These are phyloP conservation scores for Colletotrichum lindemuthianum DNA, from an alignment of 2,329 filamentous ascomycete genomes.

Conservation along the genomic window DNA sequence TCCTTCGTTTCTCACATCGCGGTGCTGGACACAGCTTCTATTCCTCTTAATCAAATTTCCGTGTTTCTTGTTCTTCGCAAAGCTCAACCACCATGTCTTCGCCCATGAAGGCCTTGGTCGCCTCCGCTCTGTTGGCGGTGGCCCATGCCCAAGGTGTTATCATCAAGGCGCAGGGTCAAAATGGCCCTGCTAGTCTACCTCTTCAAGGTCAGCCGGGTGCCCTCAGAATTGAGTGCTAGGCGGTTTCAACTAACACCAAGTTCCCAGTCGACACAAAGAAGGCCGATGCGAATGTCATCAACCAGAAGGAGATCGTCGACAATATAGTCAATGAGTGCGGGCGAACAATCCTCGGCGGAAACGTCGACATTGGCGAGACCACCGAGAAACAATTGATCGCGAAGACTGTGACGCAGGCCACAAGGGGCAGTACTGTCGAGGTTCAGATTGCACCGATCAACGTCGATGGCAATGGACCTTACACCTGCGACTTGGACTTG, in stretches of 20 bases:
- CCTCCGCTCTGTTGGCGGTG: constrained; percentile 47
- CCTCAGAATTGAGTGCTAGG: too few species aligned
- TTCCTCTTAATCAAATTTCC: constrained; percentile 14
- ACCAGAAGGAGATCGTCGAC: constrained; percentile 61
- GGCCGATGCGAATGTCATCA: constrained; percentile 71
- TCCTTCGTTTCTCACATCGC: constrained; percentile 18
- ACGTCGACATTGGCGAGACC: constrained; percentile 69
- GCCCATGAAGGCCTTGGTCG: constrained; percentile 44
- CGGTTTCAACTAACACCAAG: constrained; percentile 56
- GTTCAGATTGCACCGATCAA: constrained; percentile 65
- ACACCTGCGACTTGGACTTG: constrained; percentile 62
- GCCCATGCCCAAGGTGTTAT: constrained; percentile 59
- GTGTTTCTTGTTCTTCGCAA: constrained; percentile 38
- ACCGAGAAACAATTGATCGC: constrained; percentile 62
- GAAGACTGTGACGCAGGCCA: constrained; percentile 59
- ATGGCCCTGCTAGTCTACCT: constrained; percentile 57
- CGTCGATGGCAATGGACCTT: constrained; percentile 64
- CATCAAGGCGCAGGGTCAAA: constrained; percentile 55
- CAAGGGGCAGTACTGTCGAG: constrained; percentile 54
- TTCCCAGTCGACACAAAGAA: constrained; percentile 71
- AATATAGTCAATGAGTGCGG: constrained; percentile 70
- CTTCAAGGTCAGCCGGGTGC: constrained; percentile 51
- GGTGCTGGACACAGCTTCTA: constrained; percentile 32
- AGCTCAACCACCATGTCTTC: constrained; percentile 47
- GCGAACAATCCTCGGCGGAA: constrained; percentile 67